A percentile compares a stretch with the other conserved stretches of the same genome.
Conservation (phyloP, 306 rosid genomes). For the Dicorynia guianensis region DNA sequence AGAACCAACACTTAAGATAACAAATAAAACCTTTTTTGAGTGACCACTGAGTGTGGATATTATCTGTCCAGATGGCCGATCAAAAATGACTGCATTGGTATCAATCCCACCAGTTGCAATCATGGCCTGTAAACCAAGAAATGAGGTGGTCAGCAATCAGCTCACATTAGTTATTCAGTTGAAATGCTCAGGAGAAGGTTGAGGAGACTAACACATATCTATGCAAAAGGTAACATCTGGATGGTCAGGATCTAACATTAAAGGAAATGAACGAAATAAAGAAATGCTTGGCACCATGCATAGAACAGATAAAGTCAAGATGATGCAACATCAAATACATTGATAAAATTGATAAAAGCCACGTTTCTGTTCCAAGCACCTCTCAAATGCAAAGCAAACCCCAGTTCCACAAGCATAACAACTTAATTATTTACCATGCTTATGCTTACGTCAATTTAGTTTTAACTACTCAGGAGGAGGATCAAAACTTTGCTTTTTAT, state of each 20-base stretch:
- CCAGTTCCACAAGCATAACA: too few relatives aligned
- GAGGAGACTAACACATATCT: neutral
- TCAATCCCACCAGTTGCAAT: conserved; percentile 96
- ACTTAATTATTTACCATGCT: too few relatives aligned
- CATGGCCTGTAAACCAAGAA: conserved; percentile 65
- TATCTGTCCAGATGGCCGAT: conserved; percentile 90
- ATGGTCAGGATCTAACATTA: neutral
- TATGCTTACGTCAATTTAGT: too few relatives aligned
- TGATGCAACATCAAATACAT: too few relatives aligned
- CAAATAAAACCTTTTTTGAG: conserved; percentile 80
- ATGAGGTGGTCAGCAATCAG: conserved; percentile 14
- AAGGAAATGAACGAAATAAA: neutral
- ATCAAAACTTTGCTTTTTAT: too few relatives aligned
- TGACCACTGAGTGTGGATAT: conserved; percentile 93
- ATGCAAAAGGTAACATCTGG: neutral
- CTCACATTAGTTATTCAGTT: neutral
- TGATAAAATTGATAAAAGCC: too few relatives aligned
- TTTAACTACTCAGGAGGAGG: neutral
- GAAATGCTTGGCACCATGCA: neutral
- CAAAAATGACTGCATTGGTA: conserved; percentile 91
- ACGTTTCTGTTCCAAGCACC: too few relatives aligned
- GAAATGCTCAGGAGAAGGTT: neutral
- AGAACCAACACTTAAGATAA: neutral
- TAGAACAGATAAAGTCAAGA: neutral
- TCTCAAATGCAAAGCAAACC: too few relatives aligned